Evolutionary conservation across 2,329 filamentous ascomycete genomes (phyloP).

Genomic region (Cryphonectria nitschkei): DNA sequence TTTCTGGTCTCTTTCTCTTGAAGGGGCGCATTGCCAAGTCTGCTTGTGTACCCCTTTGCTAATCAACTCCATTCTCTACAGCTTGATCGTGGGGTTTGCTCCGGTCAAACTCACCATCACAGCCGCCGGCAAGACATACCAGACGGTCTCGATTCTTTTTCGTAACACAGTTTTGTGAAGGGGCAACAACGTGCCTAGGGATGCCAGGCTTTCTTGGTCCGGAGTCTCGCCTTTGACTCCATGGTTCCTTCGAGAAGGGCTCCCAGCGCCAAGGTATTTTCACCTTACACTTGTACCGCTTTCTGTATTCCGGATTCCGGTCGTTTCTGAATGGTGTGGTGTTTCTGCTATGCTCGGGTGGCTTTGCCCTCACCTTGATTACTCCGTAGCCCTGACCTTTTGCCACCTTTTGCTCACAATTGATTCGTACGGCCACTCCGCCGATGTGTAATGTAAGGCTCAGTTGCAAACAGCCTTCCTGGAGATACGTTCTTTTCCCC

Average conservation of each 20-base stretch:
- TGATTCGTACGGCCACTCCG: constrained; percentile 13
- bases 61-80: not conserved
- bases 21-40: not conserved
- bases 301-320: constrained; percentile 19
- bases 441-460: not conserved
- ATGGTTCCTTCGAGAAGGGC: constrained; percentile 13
- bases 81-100: not conserved
- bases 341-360: not conserved
- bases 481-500: not conserved
- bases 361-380: not conserved
- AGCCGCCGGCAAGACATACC: not conserved
- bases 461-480: not conserved
- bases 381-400: not conserved
- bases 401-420: not conserved
- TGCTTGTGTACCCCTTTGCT: not conserved
- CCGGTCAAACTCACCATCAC: not conserved
- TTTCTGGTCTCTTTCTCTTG: not conserved
- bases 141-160: constrained; percentile 19
- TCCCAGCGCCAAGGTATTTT: constrained; percentile 14
- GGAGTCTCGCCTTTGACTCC: constrained; percentile 14
- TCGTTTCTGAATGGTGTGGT: constrained; percentile 4
- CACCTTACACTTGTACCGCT: constrained; percentile 14
- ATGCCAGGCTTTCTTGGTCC: constrained; percentile 9
- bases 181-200: not conserved
- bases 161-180: constrained; percentile 9